A percentile compares a stretch with the other conserved stretches of the same genome.
phyloP scores from a whole-genome alignment of 2,329 filamentous ascomycete genomes.

The Monilinia fructicola region DNA sequence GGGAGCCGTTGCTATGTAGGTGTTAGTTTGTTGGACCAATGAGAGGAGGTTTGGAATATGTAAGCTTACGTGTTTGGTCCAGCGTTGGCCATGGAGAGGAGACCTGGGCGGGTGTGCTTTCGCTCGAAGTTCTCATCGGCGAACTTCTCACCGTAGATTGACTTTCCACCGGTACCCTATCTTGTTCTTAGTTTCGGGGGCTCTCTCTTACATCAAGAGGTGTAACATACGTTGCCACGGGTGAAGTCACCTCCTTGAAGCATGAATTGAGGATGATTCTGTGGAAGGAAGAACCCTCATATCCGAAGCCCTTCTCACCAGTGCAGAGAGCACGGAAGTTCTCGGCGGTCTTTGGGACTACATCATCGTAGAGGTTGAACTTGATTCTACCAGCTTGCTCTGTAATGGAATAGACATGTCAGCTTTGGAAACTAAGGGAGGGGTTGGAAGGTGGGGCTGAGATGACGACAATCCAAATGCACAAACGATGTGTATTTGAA shows the following conservation, averaged over 20 bases:
- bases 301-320: conserved; percentile 77
- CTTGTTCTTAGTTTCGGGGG: conserved; percentile 57
- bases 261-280: conserved; percentile 92
- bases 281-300: conserved; percentile 83
- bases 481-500: conserved; percentile 17
- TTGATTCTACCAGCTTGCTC: conserved; percentile 76
- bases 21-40: conserved; percentile 51
- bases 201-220: conserved; percentile 10
- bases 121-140: conserved; percentile 85
- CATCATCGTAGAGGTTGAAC: conserved; percentile 75
- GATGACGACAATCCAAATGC: conserved; percentile 31
- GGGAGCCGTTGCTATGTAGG: conserved; percentile 83
- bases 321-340: conserved; percentile 96
- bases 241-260: conserved; percentile 96
- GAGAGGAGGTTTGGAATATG: conserved; percentile 57
- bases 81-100: conserved; percentile 94
- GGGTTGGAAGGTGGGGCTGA: conserved; percentile 23
- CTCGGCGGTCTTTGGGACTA: conserved; percentile 92
- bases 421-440: conserved; percentile 28
- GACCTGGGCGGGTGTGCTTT: conserved; percentile 72
- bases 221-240: conserved; percentile 72
- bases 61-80: conserved; percentile 84
- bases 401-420: conserved; percentile 33
- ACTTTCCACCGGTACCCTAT: conserved; percentile 82
- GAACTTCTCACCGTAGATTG: conserved; percentile 95